These are phyloP conservation scores for Colletotrichum orbiculare DNA, from an alignment of 2,329 filamentous ascomycete genomes.

Conservation along the genomic window DNA sequence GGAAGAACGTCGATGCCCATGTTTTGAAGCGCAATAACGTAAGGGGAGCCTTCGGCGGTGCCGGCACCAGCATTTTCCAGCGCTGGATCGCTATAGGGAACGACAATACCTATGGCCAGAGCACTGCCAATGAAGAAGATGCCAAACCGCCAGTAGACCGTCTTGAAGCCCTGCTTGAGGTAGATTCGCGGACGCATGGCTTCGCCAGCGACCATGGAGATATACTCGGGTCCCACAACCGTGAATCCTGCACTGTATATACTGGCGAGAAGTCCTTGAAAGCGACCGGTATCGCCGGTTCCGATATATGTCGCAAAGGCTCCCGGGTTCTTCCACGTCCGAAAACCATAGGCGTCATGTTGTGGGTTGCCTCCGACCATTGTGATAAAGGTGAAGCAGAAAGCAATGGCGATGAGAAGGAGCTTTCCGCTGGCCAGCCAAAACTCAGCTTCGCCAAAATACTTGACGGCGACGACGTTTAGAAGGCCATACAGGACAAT, in stretches of 20 bases:
- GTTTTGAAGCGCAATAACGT: slow-evolving; percentile 71
- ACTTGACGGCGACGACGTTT: slow-evolving; percentile 43
- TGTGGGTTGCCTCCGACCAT: slow-evolving; percentile 83
- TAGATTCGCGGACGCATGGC: slow-evolving; percentile 71
- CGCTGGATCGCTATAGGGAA: slow-evolving; percentile 71
- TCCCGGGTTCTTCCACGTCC: slow-evolving; percentile 72
- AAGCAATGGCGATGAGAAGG: slow-evolving; percentile 73
- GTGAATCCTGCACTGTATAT: slow-evolving; percentile 74
- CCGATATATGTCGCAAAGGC: slow-evolving; percentile 71
- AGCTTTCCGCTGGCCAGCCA: slow-evolving; percentile 72
- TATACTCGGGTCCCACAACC: slow-evolving; percentile 75
- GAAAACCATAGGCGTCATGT: slow-evolving; percentile 75
- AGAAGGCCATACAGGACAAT: slow-evolving; percentile 41
- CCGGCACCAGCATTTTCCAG: slow-evolving; percentile 53
- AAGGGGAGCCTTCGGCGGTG: slow-evolving; percentile 69
- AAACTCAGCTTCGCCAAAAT: slow-evolving; percentile 72
- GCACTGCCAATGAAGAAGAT: slow-evolving; percentile 79
- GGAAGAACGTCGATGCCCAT: slow-evolving; percentile 64
- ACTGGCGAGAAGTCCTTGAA: slow-evolving; percentile 76
- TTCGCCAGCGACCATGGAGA: slow-evolving; percentile 77
- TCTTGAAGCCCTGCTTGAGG: slow-evolving; percentile 77
- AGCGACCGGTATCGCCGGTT: slow-evolving; percentile 71
- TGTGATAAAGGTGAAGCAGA: slow-evolving; percentile 81
- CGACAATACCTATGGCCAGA: slow-evolving; percentile 72
- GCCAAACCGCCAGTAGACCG: slow-evolving; percentile 78